Evolutionary conservation across 176 grass and related monocot genomes (phyloP).

Genomic region (Carex pumila): DNA sequence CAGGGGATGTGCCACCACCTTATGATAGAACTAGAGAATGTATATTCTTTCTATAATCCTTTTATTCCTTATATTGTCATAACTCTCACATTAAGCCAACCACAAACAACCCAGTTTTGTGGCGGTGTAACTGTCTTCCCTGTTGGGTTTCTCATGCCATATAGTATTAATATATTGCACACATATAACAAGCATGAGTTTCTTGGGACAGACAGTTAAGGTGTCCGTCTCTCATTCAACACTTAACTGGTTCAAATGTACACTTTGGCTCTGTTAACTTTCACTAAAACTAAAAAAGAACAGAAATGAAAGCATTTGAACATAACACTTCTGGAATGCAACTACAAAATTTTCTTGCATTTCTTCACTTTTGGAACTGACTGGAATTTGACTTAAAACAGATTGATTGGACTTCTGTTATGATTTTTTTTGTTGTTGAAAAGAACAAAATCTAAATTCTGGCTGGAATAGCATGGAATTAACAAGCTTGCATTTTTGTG

Average conservation of each 20-base stretch:
- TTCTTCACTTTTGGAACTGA: background rate
- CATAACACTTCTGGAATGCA: background rate
- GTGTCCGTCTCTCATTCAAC: too few species aligned
- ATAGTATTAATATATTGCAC: background rate
- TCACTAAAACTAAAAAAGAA: background rate
- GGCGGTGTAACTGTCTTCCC: background rate
- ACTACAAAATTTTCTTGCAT: background rate
- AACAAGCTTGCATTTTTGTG: background rate
- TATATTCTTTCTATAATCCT: constrained; percentile 2
- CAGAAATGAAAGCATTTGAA: background rate
- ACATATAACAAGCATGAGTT: background rate
- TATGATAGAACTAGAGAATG: constrained; percentile 62
- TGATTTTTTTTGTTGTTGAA: background rate
- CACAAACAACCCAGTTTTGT: background rate
- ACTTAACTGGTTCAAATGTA: background rate
- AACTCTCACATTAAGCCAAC: background rate
- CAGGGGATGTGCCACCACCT: constrained; percentile 58
- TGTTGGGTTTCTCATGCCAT: background rate
- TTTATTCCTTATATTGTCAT: background rate
- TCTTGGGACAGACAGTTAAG: too few species aligned
- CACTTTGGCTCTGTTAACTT: background rate
- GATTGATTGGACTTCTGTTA: background rate
- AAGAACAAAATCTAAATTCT: background rate
- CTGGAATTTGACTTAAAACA: background rate
- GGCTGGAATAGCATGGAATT: background rate